These are phyloP conservation scores for Durotheca rogersii DNA, from an alignment of 495 filamentous ascomycete species.

Conservation along the genomic window DNA sequence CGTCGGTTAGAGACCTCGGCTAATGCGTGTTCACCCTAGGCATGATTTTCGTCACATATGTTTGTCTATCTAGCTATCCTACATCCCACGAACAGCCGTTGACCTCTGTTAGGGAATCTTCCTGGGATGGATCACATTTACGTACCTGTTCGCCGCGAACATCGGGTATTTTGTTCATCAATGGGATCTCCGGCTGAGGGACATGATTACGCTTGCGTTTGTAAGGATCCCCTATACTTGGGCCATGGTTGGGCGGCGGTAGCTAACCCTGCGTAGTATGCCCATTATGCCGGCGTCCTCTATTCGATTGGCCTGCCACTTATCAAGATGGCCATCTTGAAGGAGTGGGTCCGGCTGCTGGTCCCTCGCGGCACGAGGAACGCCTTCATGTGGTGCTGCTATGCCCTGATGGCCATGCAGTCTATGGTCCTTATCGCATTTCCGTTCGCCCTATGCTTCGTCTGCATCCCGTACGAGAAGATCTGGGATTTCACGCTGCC, in stretches of 20 bases:
- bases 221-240: too few species aligned
- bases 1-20: not conserved
- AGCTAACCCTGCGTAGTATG: not conserved
- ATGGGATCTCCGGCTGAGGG: constrained; percentile 28
- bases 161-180: constrained; percentile 38
- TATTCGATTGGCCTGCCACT: not conserved
- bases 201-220: constrained; percentile 15
- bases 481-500: constrained; percentile 2
- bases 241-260: too few species aligned
- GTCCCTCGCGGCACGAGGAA: constrained; percentile 17
- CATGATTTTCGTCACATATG: constrained; percentile 26
- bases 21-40: constrained; percentile 13
- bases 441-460: constrained; percentile 42
- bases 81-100: not conserved
- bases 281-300: not conserved
- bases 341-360: constrained; percentile 35
- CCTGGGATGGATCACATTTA: constrained; percentile 17
- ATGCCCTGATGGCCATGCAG: constrained; percentile 39
- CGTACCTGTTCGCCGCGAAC: constrained; percentile 9
- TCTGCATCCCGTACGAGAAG: constrained; percentile 30
- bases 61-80: constrained; percentile 3
- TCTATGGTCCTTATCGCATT: constrained; percentile 42
- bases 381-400: constrained; percentile 26
- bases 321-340: constrained; percentile 31
- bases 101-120: constrained; percentile 17